A percentile compares a stretch with the other conserved stretches of the same genome.
phyloP scores from a whole-genome alignment of 768 basidiomycete genomes.

The Lactarius trivialis region DNA sequence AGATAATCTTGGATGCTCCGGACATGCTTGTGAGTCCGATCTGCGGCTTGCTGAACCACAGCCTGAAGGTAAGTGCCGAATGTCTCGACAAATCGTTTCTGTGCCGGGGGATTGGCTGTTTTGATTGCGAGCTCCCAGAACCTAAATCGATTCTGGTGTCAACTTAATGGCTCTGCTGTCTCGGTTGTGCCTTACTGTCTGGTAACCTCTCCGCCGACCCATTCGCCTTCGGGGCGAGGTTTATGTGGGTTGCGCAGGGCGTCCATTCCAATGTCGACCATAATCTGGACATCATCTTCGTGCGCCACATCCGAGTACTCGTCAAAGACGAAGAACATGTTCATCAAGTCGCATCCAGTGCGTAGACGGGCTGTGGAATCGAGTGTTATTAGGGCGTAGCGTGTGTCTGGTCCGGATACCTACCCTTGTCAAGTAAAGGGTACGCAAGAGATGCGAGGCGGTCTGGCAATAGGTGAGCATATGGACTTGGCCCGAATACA shows the following conservation, averaged over 20 bases:
- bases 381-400: neutral
- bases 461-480: slow-evolving; percentile 14
- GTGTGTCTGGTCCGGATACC: neutral
- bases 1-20: slow-evolving; percentile 19
- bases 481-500: neutral
- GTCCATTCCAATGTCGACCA: slow-evolving; percentile 25
- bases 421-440: slow-evolving; percentile 21
- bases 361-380: slow-evolving; percentile 16
- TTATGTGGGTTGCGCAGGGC: slow-evolving; percentile 24
- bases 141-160: slow-evolving; percentile 9
- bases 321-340: slow-evolving; percentile 27
- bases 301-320: slow-evolving; percentile 25
- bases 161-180: neutral
- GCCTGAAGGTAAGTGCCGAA: slow-evolving; percentile 21
- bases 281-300: slow-evolving; percentile 18
- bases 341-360: slow-evolving; percentile 27
- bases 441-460: slow-evolving; percentile 26
- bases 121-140: slow-evolving; percentile 24
- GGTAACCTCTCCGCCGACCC: slow-evolving; percentile 24
- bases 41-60: slow-evolving; percentile 21
- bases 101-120: slow-evolving; percentile 19
- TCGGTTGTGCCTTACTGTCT: slow-evolving; percentile 20
- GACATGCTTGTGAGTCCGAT: slow-evolving; percentile 18
- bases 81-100: slow-evolving; percentile 20
- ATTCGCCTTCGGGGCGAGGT: slow-evolving; percentile 23